These are phyloP conservation scores for Lyophyllum semitale DNA, from an alignment of 768 basidiomycete genomes.

Conservation along the genomic window DNA sequence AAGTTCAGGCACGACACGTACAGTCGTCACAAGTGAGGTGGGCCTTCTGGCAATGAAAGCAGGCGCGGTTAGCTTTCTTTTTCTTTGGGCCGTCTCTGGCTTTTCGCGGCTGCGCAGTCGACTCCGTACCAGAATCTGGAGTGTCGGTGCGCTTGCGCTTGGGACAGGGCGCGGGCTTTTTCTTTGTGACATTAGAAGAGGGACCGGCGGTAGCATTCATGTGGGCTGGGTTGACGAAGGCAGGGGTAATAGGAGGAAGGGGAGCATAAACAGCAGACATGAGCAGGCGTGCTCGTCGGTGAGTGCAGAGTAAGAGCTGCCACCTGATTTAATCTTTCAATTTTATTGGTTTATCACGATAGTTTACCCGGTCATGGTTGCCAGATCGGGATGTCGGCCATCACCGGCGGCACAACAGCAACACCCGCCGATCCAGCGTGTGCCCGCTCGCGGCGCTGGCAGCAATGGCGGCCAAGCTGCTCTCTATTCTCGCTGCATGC, in stretches of 20 bases:
- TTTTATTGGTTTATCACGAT: conserved; percentile 17
- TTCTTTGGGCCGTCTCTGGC: conserved; percentile 82
- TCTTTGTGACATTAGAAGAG: conserved; percentile 40
- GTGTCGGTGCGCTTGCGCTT: conserved; percentile 69
- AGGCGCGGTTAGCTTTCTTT: conserved; percentile 94
- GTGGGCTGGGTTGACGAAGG: conserved; percentile 45
- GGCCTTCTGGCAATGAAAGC: conserved; percentile 94
- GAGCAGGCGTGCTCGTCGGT: conserved; percentile 13
- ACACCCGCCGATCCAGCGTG: background rate
- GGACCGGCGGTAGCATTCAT: conserved; percentile 49
- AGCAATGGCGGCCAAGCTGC: conserved; percentile 15
- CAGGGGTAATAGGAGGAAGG: conserved; percentile 31
- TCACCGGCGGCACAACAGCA: conserved; percentile 9
- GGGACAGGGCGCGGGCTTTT: conserved; percentile 30
- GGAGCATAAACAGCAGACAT: conserved; percentile 42
- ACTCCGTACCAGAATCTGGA: conserved; percentile 52
- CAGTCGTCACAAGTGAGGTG: conserved; percentile 99
- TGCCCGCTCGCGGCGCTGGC: background rate
- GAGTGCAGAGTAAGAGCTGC: conserved; percentile 17
- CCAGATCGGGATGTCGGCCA: conserved; percentile 20
- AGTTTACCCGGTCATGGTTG: conserved; percentile 16
- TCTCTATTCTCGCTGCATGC: conserved; percentile 31
- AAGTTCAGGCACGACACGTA: conserved; percentile 42
- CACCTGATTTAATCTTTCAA: conserved; percentile 20
- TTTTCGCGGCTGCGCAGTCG: conserved; percentile 49